Base-by-base conservation (phyloP, 2,329 filamentous ascomycete species). In the Diaporthe australafricana region DNA sequence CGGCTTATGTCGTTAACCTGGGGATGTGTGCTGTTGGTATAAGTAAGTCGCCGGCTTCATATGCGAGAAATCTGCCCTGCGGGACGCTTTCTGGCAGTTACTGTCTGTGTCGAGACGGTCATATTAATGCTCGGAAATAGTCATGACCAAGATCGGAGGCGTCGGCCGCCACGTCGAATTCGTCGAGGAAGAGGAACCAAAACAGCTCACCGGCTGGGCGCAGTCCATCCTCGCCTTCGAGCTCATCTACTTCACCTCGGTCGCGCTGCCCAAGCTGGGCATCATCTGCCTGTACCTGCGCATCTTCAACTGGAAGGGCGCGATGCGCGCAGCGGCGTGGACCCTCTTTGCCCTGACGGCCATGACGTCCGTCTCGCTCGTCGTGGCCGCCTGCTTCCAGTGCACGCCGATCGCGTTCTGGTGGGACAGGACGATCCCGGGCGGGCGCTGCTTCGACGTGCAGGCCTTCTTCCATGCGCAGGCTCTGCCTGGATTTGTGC, bases 351-450 rank as follows among this genome's bases (percentile, higher is more conserved):
- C 45, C 5, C 47, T 75, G 22, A 70, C 77, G 5, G 74, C 67
- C 17, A 72, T 75, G 9, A 78, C 76, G 1, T 74, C 74, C 42
- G n/a, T 77, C 20, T 72, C 75, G 16, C 74, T 79, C 45, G 68
- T 76, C n/a, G 14, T 78, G 4, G 66, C 72, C 2, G 73, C 74
- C 17, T 72, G 74, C 52, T 73, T 78, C 62, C 80, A 84, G 65
- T 86, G 84, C 75, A 73, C 77, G 8, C 85, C 85, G 0, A 77
- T 87, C 11, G 70, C 77, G 12, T 84, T 80, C 73, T 83, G 83
- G 75, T 88, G 86, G 86, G 69, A 86, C 73, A 77, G 80, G 11
- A 78, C 84, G 56, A 77, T 84, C 68, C 80, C 79, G 27, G 77
- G 77, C 3, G 81, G 83, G 35, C 79, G 77, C 35, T 86, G 84